phyloP scores from a whole-genome alignment of 805 yeast genomes.

The Zygoascus flipseniorum region DNA sequence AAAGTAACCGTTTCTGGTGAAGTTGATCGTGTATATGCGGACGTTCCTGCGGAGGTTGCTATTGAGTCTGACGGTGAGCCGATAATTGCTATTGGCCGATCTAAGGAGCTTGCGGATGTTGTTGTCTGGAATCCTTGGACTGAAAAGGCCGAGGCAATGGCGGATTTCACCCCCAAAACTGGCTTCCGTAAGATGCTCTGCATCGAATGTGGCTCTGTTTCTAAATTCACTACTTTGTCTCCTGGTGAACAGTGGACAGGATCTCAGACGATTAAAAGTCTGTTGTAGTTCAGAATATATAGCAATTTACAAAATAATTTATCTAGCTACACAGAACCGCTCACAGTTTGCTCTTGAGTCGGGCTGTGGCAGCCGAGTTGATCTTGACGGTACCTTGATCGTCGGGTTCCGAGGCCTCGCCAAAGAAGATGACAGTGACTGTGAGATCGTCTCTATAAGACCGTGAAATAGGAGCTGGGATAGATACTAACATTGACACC shows the following conservation, averaged over 20 bases:
- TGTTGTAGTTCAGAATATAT: not conserved
- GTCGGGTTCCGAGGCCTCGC: constrained; percentile 30
- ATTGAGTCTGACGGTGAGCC: constrained; percentile 67
- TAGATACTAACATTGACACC: constrained; percentile 77
- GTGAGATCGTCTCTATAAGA: constrained; percentile 93
- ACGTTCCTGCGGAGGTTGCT: constrained; percentile 43
- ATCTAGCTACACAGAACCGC: not conserved
- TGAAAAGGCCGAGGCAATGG: constrained; percentile 71
- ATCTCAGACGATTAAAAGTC: constrained; percentile 3
- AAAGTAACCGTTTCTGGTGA: constrained; percentile 39
- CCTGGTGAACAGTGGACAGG: constrained; percentile 43
- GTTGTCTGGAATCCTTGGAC: constrained; percentile 99
- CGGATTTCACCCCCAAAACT: constrained; percentile 76
- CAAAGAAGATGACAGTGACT: constrained; percentile 91
- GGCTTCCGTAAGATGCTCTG: constrained; percentile 89
- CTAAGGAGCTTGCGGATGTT: constrained; percentile 53
- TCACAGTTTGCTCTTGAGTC: constrained; percentile 1
- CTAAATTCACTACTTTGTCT: constrained; percentile 49
- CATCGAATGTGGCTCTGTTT: constrained; percentile 88
- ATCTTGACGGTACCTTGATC: constrained; percentile 24
- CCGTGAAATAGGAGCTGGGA: constrained; percentile 87
- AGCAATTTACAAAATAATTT: not conserved
- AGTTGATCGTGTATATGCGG: constrained; percentile 73
- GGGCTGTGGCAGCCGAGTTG: constrained; percentile 23
- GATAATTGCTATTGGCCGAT: constrained; percentile 48